These are phyloP conservation scores for Melampsora americana DNA, from an alignment of 1,284 basidiomycete genomes.

Conservation along the genomic window DNA sequence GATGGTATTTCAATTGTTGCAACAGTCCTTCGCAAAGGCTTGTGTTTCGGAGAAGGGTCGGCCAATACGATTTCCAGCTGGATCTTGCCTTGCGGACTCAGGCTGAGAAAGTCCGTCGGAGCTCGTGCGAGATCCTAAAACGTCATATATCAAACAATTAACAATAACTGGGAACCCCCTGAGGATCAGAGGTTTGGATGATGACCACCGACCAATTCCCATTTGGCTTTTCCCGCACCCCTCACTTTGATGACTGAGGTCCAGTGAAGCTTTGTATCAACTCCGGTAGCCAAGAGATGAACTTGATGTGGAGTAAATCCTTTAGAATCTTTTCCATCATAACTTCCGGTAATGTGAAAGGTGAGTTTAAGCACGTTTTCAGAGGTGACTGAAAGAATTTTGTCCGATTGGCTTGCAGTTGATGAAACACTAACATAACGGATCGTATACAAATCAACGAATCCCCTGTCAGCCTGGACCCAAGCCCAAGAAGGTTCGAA, in stretches of 20 bases:
- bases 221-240: conserved; percentile 40
- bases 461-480: too few species aligned
- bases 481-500: neutral
- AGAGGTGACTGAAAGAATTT: neutral
- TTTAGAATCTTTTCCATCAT: neutral
- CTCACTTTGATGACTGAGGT: conserved; percentile 26
- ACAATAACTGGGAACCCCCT: neutral
- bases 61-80: conserved; percentile 30
- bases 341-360: conserved; percentile 28
- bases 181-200: neutral
- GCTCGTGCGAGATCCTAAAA: conserved; percentile 35
- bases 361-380: conserved; percentile 26
- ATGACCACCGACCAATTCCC: conserved; percentile 41
- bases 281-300: conserved; percentile 32
- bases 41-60: conserved; percentile 21
- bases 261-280: conserved; percentile 40
- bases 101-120: conserved; percentile 36
- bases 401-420: neutral
- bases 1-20: conserved; percentile 21
- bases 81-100: conserved; percentile 18
- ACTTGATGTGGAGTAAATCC: conserved; percentile 37
- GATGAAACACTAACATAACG: neutral
- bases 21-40: conserved; percentile 18
- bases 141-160: neutral
- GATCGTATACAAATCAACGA: too few species aligned